Percentiles rank a stretch among this genome's conserved stretches.
Conservation (phyloP, 2,329 filamentous ascomycete species). For the Calonectria hongkongensis region DNA sequence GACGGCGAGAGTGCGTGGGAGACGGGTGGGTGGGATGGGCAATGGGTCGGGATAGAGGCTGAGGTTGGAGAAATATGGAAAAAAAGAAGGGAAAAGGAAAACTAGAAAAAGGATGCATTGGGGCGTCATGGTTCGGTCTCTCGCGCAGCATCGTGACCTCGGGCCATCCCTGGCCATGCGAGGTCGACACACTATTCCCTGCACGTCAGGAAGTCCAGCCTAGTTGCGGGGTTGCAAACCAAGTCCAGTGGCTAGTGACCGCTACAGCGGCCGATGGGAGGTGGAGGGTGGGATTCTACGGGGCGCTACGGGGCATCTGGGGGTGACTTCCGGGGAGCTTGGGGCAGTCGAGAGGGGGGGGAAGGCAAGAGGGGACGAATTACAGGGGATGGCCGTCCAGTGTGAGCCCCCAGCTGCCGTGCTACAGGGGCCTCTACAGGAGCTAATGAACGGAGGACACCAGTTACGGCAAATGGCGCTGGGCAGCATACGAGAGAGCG, state of each 20-base stretch:
- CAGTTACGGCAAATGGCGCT: slow-evolving; percentile 22
- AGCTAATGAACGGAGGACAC: slow-evolving; percentile 30
- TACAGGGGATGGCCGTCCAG: slow-evolving; percentile 29
- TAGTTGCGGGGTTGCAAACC: slow-evolving; percentile 54
- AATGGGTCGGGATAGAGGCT: slow-evolving; percentile 18
- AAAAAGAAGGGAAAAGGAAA: slow-evolving; percentile 43
- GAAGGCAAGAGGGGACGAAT: slow-evolving; percentile 25
- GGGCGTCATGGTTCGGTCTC: slow-evolving; percentile 57
- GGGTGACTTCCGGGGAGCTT: slow-evolving; percentile 38
- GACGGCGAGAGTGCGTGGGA: slow-evolving; percentile 35
- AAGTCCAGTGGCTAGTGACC: slow-evolving; percentile 38
- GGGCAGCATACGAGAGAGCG: slow-evolving; percentile 26
- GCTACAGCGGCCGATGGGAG: slow-evolving; percentile 30
- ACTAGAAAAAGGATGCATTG: slow-evolving; percentile 51
- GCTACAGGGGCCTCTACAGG: slow-evolving; percentile 23
- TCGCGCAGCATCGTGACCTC: slow-evolving; percentile 57
- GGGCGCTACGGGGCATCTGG: slow-evolving; percentile 33
- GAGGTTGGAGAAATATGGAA: slow-evolving; percentile 41
- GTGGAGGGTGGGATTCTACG: slow-evolving; percentile 20
- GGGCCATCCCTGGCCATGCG: slow-evolving; percentile 48
- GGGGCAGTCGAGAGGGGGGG: slow-evolving; percentile 17
- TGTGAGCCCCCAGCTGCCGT: slow-evolving; percentile 21
- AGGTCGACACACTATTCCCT: slow-evolving; percentile 45
- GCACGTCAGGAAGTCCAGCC: slow-evolving; percentile 42
- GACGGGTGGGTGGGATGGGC: background rate